Evolutionary conservation across 768 basidiomycete genomes (phyloP), one percentile per base, ranked within the genome.

Genomic region (Trametes elegans): DNA sequence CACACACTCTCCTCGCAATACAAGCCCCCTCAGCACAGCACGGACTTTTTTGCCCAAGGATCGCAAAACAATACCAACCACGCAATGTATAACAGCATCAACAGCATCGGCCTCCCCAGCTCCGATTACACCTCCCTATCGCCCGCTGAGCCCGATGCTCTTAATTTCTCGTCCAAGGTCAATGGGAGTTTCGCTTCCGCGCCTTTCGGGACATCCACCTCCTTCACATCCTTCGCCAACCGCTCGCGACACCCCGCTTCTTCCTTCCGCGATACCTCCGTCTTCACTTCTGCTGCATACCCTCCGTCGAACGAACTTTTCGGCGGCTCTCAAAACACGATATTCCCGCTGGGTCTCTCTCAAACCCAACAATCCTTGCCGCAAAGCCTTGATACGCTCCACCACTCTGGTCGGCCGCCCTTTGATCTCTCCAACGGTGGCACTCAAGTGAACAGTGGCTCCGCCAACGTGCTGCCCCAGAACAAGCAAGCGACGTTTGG

Each of bases 51-150:
- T 57, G 54, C 59, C 34, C 74, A 68, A 47, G 63, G 61, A 56
- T 71, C 65, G 43, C 62, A 62, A 61, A 61, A 59, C 53, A 58
- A 55, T 60, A 63, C 59, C 52, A 58, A 58, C 49, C 75, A 70
- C 13, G 62, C 74, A 53, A 58, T 77, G 73, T 77, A 76, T 64
- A 77, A 76, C 65, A 77, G 65, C 66, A 60, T 76, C 68, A 72
- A 73, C 63, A 74, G 71, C 60, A 72, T 66, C 60, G 60, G 57
- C 26, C 68, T 68, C 54, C 55, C 66, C 50, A 52, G 67, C 38
- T 54, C 73, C 28, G 75, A 76, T 49, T 74, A 67, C 56, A 55
- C 67, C 34, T 59, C 70, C 43, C 67, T 74, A 59, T 55, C 73
- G 24, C 57, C 66, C 29, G 61, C 72, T 29, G 64, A 62, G 62